Evolutionary conservation across 164 flowering plant species (phyloP).

Genomic region (Magnolia kwangsiensis): DNA sequence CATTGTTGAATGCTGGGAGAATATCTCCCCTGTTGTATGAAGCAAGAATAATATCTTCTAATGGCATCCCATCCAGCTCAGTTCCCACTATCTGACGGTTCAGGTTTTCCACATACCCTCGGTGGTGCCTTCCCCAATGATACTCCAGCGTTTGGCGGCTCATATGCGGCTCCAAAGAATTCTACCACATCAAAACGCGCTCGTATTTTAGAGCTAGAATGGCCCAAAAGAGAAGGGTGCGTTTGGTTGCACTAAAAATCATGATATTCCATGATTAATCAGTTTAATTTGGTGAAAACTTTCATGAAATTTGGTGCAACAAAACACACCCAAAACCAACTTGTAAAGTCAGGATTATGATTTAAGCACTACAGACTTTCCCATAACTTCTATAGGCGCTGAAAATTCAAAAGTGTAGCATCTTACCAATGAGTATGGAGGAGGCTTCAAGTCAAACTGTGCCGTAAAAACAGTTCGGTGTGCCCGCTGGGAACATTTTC

Average conservation of each 20-base stretch:
- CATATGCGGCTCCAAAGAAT: slow-evolving; percentile 91
- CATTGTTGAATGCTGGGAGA: slow-evolving; percentile 87
- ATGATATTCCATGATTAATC: background rate
- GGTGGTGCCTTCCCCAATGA: slow-evolving; percentile 98
- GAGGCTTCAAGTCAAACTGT: slow-evolving; percentile 72
- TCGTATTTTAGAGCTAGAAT: background rate
- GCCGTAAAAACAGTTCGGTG: slow-evolving; percentile 34
- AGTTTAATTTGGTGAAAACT: background rate
- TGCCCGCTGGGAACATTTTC: slow-evolving; percentile 26
- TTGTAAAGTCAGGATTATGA: background rate
- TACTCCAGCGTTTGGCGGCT: slow-evolving; percentile 69
- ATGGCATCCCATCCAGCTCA: slow-evolving; percentile 56
- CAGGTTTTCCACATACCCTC: slow-evolving; percentile 74
- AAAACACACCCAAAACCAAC: background rate
- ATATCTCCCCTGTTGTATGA: slow-evolving; percentile 82
- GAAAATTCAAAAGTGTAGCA: background rate
- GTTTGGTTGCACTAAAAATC: too few relatives aligned
- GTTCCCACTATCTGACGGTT: slow-evolving; percentile 75
- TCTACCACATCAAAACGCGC: slow-evolving; percentile 26
- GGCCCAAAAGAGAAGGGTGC: background rate
- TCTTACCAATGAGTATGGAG: slow-evolving; percentile 78
- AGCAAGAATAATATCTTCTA: slow-evolving; percentile 55
- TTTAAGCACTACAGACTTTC: background rate
- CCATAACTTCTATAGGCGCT: background rate
- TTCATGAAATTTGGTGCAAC: background rate